Evolutionary conservation across 805 yeast genomes (phyloP).

Genomic region (Zygotorulaspora chibaensis): DNA sequence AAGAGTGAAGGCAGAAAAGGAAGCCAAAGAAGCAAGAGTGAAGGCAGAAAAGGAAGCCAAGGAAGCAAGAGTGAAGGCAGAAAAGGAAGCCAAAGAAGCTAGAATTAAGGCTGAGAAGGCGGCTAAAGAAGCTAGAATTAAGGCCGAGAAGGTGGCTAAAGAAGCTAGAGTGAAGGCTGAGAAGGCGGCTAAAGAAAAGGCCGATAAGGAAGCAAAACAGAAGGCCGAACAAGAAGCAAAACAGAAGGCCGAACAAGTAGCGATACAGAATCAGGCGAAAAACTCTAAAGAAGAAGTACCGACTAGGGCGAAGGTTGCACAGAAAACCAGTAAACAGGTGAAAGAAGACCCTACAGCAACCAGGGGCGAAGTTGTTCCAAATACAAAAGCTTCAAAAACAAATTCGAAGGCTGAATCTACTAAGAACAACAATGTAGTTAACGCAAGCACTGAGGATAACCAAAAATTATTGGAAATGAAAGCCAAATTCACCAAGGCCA

Average conservation of each 20-base stretch:
- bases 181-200: conserved; percentile 10
- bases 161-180: conserved; percentile 9
- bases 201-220: conserved; percentile 1
- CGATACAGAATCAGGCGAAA: conserved; percentile 3
- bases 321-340: neutral
- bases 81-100: conserved; percentile 11
- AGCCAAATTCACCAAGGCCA: conserved; percentile 17
- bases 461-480: conserved; percentile 13
- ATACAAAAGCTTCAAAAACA: conserved; percentile 1
- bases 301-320: neutral
- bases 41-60: conserved; percentile 4
- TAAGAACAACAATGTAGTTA: conserved; percentile 5
- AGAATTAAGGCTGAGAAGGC: conserved; percentile 9
- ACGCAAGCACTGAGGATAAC: conserved; percentile 1
- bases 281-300: conserved; percentile 6
- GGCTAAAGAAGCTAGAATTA: conserved; percentile 8
- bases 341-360: neutral
- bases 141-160: conserved; percentile 9
- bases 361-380: conserved; percentile 4
- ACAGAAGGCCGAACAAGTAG: conserved; percentile 8
- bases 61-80: conserved; percentile 2
- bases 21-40: conserved; percentile 10
- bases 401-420: neutral
- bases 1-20: conserved; percentile 9
- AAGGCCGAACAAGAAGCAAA: conserved; percentile 10